Base-by-base conservation (phyloP, 441 rosid species). In the Croton laevigatus region DNA sequence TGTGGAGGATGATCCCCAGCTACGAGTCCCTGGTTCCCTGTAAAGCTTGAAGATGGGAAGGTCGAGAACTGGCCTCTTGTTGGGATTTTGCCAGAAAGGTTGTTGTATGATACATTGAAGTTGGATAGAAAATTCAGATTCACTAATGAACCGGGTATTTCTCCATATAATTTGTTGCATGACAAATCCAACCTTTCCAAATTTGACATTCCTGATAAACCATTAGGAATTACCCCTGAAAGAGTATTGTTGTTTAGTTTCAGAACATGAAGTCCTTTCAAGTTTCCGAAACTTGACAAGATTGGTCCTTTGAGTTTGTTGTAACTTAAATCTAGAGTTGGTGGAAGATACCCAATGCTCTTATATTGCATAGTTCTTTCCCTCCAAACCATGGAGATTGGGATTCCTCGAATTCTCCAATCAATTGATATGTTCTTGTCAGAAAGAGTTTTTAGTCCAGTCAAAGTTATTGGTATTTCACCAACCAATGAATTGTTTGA, bases 21-120 rank as follows among this genome's bases (percentile, higher is more conserved):
- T 27, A 91, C 83, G 16, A 88, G 89, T 54, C 62, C 38, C 12
- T 67, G 54, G 71, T 87, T 91, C n/a, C 81, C 87, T 73, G 85
- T 86, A 8, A 86, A 89, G 81, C 97, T 89, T 68, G 93, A 79
- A 74, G 79, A 81, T 6, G 91, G 90, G 38, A 89, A 91, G 40
- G 86, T 86, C 60, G 57, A 80, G 76, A 91, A 88, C 75, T 91
- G 95, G 60, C 88, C 85, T 48, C 83, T 85, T 0, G 69, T 58
- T 19, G 97, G 97, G 20, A 91, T 82, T 6, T 34, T 71, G 32
- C 95, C 93, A 0, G 57, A 65, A 19, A 89, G 87, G 19, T 65
- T 73, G 76, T 89, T 89, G 72, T 71, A 12, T 7, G 95, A 87
- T 22, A 88, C 91, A 17, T 71, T 86, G 65, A 91, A 91, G 23